Evolutionary conservation across 306 rosid genomes (phyloP).

Genomic region (Prunus mongolica): DNA sequence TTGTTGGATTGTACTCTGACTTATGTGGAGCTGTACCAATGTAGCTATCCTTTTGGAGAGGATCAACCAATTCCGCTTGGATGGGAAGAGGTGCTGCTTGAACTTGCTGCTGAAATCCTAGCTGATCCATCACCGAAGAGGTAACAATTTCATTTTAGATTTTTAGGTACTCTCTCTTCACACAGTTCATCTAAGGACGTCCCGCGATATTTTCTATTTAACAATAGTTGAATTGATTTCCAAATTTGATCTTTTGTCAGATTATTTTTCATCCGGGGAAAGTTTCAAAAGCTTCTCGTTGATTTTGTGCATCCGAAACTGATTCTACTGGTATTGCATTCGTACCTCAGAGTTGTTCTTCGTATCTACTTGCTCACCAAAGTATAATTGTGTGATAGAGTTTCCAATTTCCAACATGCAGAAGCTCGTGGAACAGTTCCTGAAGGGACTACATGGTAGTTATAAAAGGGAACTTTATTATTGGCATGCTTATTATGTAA

Average conservation of each 20-base stretch:
- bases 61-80: slow-evolving; percentile 80
- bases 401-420: slow-evolving; percentile 34
- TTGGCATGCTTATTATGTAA: slow-evolving; percentile 92
- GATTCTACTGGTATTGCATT: slow-evolving; percentile 64
- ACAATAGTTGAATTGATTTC: neutral
- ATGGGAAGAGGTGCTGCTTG: slow-evolving; percentile 72
- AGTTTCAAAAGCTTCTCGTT: slow-evolving; percentile 72
- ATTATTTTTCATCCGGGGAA: slow-evolving; percentile 51
- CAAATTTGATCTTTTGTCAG: slow-evolving; percentile 34
- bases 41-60: slow-evolving; percentile 80
- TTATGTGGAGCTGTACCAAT: slow-evolving; percentile 17
- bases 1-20: neutral
- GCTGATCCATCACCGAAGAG: slow-evolving; percentile 65
- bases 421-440: slow-evolving; percentile 78
- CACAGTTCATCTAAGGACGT: neutral
- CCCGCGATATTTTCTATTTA: neutral
- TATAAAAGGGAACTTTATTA: slow-evolving; percentile 71
- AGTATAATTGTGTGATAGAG: slow-evolving; percentile 7
- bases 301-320: slow-evolving; percentile 76
- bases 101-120: slow-evolving; percentile 69
- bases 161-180: too few species aligned
- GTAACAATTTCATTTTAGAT: slow-evolving; percentile 24
- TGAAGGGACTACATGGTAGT: slow-evolving; percentile 46
- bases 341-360: neutral
- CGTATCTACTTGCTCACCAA: neutral